A percentile compares a stretch with the other conserved stretches of the same genome.
phyloP scores from a whole-genome alignment of 1,284 basidiomycete genomes.

The Cryptococcus neoformans region DNA sequence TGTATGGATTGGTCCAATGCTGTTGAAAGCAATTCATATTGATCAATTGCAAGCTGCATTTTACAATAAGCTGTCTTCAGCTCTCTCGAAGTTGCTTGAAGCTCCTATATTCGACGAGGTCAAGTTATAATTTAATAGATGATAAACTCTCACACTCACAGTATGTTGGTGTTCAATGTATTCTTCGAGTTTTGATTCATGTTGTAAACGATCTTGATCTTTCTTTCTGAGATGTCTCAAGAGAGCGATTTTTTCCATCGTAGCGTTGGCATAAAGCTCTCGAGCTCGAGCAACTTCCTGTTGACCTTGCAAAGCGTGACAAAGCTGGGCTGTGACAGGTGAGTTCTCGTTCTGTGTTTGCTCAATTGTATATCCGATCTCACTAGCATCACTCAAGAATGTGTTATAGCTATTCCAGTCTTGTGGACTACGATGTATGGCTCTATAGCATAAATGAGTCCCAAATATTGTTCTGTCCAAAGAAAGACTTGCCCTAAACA shows the following conservation, averaged over 20 bases:
- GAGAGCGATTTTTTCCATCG: conserved; percentile 31
- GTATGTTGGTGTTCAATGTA: neutral
- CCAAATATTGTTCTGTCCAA: no score
- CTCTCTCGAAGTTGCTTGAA: neutral
- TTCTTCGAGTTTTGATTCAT: neutral
- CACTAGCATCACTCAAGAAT: conserved; percentile 45
- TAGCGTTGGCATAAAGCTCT: conserved; percentile 30
- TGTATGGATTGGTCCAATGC: no score
- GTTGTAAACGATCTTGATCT: neutral
- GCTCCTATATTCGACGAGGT: neutral
- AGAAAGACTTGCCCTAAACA: no score
- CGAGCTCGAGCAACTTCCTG: conserved; percentile 27
- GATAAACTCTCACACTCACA: neutral
- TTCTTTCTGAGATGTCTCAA: conserved; percentile 17
- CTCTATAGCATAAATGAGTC: conserved; percentile 20
- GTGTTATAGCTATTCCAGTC: conserved; percentile 48
- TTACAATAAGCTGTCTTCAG: neutral
- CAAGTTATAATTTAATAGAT: no score
- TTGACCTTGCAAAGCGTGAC: conserved; percentile 29
- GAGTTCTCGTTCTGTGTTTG: neutral
- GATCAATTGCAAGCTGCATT: neutral
- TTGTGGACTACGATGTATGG: conserved; percentile 46
- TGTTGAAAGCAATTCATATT: neutral
- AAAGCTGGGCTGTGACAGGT: conserved; percentile 32
- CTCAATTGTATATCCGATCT: conserved; percentile 1